A percentile compares a stretch with the other conserved stretches of the same genome.
Evolutionary conservation across 345 rosid species (phyloP).

Genomic region (Lagerstroemia speciosa): DNA sequence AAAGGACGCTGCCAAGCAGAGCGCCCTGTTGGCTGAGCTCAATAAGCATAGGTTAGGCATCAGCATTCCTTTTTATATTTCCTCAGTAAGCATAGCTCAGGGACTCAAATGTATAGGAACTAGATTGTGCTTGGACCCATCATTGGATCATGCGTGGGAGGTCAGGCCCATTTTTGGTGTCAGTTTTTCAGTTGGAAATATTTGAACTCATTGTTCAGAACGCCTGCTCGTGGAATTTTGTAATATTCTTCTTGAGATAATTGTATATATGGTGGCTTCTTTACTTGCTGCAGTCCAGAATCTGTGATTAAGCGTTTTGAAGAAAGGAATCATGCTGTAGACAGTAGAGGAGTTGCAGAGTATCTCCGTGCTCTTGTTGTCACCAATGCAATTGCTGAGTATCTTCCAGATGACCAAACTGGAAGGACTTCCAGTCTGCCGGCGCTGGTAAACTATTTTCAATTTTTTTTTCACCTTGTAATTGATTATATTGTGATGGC

Average conservation of each 20-base stretch:
- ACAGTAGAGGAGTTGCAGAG: constrained; percentile 83
- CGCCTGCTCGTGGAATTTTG: background rate
- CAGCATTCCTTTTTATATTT: background rate
- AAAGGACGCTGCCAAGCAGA: constrained; percentile 57
- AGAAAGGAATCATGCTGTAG: constrained; percentile 68
- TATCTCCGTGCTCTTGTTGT: constrained; percentile 81
- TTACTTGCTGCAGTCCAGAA: constrained; percentile 56
- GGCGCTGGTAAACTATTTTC: constrained; percentile 41
- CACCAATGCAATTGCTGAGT: constrained; percentile 74
- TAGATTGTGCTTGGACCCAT: too few species aligned
- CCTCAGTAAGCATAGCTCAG: too few species aligned
- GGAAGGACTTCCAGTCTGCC: constrained; percentile 87
- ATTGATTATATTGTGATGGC: background rate
- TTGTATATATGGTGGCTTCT: background rate
- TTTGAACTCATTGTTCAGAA: background rate
- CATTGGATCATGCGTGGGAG: too few species aligned
- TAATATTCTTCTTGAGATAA: too few species aligned
- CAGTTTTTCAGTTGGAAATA: too few species aligned
- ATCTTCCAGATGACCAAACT: constrained; percentile 81
- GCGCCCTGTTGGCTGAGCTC: constrained; percentile 70
- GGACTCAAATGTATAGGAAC: too few species aligned
- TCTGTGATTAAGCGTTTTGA: constrained; percentile 84
- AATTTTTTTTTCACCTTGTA: background rate
- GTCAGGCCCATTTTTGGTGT: too few species aligned
- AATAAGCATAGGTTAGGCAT: constrained; percentile 62